phyloP scores from a whole-genome alignment of 1,139 yeast genomes.

The Kluyveromyces marxianus region DNA sequence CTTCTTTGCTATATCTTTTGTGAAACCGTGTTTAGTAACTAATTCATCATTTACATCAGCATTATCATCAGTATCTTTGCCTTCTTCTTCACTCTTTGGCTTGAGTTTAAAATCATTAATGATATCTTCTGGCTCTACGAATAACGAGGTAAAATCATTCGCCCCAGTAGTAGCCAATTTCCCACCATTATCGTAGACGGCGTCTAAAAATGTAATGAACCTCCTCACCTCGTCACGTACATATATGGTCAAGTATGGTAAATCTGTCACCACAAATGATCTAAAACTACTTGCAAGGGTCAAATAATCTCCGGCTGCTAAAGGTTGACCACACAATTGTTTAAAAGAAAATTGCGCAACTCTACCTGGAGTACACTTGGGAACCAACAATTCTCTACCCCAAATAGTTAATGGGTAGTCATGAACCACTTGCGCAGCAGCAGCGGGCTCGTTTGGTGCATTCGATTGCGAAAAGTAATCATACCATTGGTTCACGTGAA shows the following conservation, averaged over 20 bases:
- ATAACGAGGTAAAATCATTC: constrained; percentile 73
- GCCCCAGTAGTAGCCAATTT: constrained; percentile 84
- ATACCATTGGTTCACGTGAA: constrained; percentile 77
- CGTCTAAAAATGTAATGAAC: constrained; percentile 89
- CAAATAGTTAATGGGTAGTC: constrained; percentile 45
- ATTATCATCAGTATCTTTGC: constrained; percentile 10
- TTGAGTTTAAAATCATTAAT: constrained; percentile 47
- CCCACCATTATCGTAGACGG: constrained; percentile 86
- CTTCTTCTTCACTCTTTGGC: constrained; percentile 10
- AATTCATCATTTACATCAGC: constrained; percentile 41
- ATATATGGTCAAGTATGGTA: constrained; percentile 72
- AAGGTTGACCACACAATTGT: constrained; percentile 75
- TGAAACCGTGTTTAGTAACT: constrained; percentile 66
- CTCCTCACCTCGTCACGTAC: constrained; percentile 81
- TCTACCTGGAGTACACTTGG: constrained; percentile 63
- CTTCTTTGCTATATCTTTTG: constrained; percentile 64
- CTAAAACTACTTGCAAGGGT: constrained; percentile 72
- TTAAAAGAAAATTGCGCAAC: constrained; percentile 88
- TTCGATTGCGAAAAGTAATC: constrained; percentile 61
- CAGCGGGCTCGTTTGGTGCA: constrained; percentile 16
- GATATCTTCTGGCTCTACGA: constrained; percentile 74
- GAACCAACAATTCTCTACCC: constrained; percentile 80
- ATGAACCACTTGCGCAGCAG: constrained; percentile 13
- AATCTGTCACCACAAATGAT: constrained; percentile 80
- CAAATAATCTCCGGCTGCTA: constrained; percentile 94